Conservation (phyloP, 345 rosid species). For the Mallotus nudiflorus region DNA sequence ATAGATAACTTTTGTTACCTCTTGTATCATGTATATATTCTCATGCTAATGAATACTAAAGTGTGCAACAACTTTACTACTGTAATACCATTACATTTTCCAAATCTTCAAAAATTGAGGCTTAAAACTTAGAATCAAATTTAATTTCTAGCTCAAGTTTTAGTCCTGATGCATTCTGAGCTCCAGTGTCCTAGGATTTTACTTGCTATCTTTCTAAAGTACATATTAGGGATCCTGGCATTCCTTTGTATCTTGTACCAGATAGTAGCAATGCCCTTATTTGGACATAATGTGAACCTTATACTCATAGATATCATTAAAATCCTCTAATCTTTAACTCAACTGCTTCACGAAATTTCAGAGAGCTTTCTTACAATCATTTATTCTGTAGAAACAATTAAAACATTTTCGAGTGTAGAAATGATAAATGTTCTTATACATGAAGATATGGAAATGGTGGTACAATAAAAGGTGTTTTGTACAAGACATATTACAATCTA, state of each 20-base stretch:
- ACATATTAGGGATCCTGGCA: not conserved
- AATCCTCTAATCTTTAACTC: conserved; percentile 14
- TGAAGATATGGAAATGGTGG: not conserved
- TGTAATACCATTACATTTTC: too few species aligned
- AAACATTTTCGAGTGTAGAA: too few species aligned
- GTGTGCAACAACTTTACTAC: too few species aligned
- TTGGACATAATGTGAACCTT: conserved; percentile 34
- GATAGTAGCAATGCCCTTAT: conserved; percentile 20
- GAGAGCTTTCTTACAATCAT: conserved; percentile 16
- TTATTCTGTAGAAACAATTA: not conserved
- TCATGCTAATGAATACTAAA: too few species aligned
- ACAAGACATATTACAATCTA: not conserved
- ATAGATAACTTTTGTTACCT: too few species aligned
- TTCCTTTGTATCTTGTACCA: not conserved
- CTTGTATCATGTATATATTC: too few species aligned
- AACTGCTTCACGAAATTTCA: not conserved
- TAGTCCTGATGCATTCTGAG: not conserved
- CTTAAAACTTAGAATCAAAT: too few species aligned
- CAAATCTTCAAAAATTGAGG: too few species aligned
- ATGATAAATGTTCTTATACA: too few species aligned
- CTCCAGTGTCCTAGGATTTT: not conserved
- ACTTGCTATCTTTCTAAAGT: not conserved
- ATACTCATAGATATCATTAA: conserved; percentile 20
- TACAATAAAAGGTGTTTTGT: not conserved
- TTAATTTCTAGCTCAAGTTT: too few species aligned